A percentile compares a stretch with the other conserved stretches of the same genome.
Conservation (phyloP, 495 filamentous ascomycete species). For the Elaphomyces granulatus region DNA sequence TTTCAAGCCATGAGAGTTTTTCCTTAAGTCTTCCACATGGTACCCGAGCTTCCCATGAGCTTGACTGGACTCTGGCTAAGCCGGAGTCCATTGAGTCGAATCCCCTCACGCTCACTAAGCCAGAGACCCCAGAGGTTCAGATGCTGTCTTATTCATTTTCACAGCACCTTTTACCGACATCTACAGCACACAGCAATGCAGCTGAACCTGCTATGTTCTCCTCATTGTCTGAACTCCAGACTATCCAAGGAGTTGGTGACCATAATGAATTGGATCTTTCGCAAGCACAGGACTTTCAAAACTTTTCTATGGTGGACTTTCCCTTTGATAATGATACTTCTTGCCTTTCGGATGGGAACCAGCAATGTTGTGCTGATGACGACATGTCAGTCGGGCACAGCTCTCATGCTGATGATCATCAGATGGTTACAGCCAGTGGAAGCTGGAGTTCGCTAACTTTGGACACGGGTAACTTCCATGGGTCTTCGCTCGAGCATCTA, state of each 20-base stretch:
- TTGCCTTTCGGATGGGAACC: conserved; percentile 20
- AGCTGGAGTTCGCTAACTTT: conserved; percentile 29
- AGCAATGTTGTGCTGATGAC: conserved; percentile 28
- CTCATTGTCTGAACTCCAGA: conserved; percentile 29
- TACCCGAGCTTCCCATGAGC: conserved; percentile 25
- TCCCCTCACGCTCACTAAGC: conserved; percentile 22
- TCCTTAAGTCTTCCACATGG: conserved; percentile 25
- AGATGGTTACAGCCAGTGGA: conserved; percentile 22
- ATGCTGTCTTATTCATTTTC: conserved; percentile 35
- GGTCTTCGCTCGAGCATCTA: conserved; percentile 27
- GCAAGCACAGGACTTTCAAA: conserved; percentile 20
- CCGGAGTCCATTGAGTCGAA: conserved; percentile 26
- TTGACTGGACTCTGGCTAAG: conserved; percentile 30
- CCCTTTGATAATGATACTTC: conserved; percentile 31
- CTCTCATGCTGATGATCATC: conserved; percentile 29
- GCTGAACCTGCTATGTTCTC: conserved; percentile 23
- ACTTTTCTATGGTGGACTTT: conserved; percentile 30
- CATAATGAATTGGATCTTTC: conserved; percentile 30
- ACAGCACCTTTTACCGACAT: conserved; percentile 30
- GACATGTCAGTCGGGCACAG: conserved; percentile 27
- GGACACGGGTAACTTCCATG: conserved; percentile 25
- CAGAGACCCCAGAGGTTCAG: conserved; percentile 32
- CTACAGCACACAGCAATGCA: conserved; percentile 27
- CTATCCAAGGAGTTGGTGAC: conserved; percentile 26
- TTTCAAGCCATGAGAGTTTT: conserved; percentile 32